Evolutionary conservation across 768 basidiomycete genomes (phyloP), one percentile per base, ranked within the genome.

Genomic region (Phaeolepiota aurea): DNA sequence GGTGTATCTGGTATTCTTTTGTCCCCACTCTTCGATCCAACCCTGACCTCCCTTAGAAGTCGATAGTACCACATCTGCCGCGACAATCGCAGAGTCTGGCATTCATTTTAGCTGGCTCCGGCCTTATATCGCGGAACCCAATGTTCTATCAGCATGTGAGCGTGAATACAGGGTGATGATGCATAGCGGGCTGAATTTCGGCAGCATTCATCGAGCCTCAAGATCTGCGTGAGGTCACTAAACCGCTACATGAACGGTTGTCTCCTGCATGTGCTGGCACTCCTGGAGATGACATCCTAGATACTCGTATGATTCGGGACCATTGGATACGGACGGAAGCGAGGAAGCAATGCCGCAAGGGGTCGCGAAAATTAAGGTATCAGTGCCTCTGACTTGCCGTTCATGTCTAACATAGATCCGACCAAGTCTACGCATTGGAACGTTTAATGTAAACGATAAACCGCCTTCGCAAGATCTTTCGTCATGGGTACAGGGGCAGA

Each of bases 371-470:
- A 33, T 46, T 73, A n/a, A 62, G 50, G 61, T 64, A 38, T 38
- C 12, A 3, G 41, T 37, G 5, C n/a, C 22, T 42, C 16, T 25
- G 36, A 5, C 15, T 21, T 33, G 12, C n/a, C 11, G 13, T 38
- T 20, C 16, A 22, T 14, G 13, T 12, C 3, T 5, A 38, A 5
- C 11, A 38, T 11, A 19, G 14, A 5, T 5, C 12, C 9, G 5
- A 19, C 5, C 3, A 45, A 85, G 83, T 21, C 53, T 89, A 37
- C 79, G 84, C 4, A 44, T 83, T 13, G 86, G 87, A 15, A 86
- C 84, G 0, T 91, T 90, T 65, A 91, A 91, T 49, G 87, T 90
- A 34, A 87, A 88, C 49, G 87, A 85, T 1, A 79, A 78, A 51
- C 48, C 73, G 25, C 84, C 88, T 1, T 77, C 80, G 2, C 80